Evolutionary conservation across 805 yeast genomes (phyloP).

Genomic region (Lipomyces chichibuensis): DNA sequence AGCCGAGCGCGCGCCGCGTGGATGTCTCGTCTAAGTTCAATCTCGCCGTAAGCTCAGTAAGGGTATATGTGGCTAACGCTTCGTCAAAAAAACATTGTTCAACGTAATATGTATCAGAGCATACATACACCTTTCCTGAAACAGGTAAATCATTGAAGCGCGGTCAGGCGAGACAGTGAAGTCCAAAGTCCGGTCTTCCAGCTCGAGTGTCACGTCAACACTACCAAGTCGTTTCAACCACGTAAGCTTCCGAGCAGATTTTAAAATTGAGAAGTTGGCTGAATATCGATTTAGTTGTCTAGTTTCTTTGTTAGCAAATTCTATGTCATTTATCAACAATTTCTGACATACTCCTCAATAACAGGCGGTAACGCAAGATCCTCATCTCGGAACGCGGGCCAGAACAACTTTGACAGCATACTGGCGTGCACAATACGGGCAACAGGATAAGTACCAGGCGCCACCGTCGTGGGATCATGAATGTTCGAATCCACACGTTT

Average conservation of each 20-base stretch:
- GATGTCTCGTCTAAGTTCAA: conserved; percentile 51
- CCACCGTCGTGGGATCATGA: conserved; percentile 35
- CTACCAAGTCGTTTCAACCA: conserved; percentile 63
- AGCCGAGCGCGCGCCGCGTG: conserved; percentile 51
- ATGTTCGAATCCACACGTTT: conserved; percentile 50
- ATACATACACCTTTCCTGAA: conserved; percentile 42
- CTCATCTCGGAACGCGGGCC: conserved; percentile 64
- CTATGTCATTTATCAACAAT: neutral
- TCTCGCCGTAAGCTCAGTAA: conserved; percentile 44
- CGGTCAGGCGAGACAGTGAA: conserved; percentile 67
- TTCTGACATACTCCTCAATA: conserved; percentile 44
- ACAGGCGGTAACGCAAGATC: conserved; percentile 54
- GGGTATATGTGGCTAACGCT: conserved; percentile 38
- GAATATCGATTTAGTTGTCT: conserved; percentile 51
- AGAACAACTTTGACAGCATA: conserved; percentile 73
- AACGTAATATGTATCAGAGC: neutral
- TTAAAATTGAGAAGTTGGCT: conserved; percentile 48
- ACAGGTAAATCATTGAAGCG: conserved; percentile 63
- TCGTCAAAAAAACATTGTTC: conserved; percentile 10
- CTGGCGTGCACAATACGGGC: conserved; percentile 53
- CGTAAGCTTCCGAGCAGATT: conserved; percentile 62
- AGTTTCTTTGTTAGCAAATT: neutral
- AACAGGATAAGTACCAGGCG: conserved; percentile 29
- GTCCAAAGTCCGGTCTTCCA: conserved; percentile 50
- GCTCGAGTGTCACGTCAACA: conserved; percentile 61